Evolutionary conservation across 345 rosid genomes (phyloP), one percentile per base, ranked within the genome.

Genomic region (Clarkia xantiana): DNA sequence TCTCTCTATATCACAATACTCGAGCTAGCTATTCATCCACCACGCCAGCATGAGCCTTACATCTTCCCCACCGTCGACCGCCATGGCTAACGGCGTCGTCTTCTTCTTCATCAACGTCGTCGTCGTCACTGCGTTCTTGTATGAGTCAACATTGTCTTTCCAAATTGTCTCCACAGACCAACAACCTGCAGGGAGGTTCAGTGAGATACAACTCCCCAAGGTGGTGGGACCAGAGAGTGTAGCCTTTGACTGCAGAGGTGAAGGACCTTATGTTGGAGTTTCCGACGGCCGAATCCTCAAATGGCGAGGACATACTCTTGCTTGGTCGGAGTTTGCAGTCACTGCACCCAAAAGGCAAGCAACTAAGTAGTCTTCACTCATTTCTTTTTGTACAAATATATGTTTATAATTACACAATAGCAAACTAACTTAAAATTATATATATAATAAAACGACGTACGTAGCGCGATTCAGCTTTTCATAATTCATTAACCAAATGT

Each of bases 201-300:
- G 16, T 7, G 63, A 61, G 13, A 54, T 70, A 1, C 16, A 45
- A 6, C 68, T 78, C 13, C 48, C 53, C 12, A 29, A 56, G 15
- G 78, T 51, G 3, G 15, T 41, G 3, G 79, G 85, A 1, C 79
- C 81, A 1, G 86, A 79, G 54, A 76, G 86, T 57, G 56, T 73
- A 9, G 70, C 72, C 43, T 76, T 76, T n/a, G 79, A 79, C 29
- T 72, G 77, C 57, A 40, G 45, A 1, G 78, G 73, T 0, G 10
- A 49, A 14, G 81, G 86, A 0, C 93, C 93, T 0, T 86, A 76
- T 14, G 79, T 63, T 1, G 73, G 82, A 15, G 86, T 82, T 50
- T 72, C 80, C 1, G 86, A 86, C 18, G 95, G 93, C 9, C 65
- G 93, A 44, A 61, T 77, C 53, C 76, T 76, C 51, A 52, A 48